A percentile compares a stretch with the other conserved stretches of the same genome.
Conservation (phyloP, 2,329 filamentous ascomycete species). For the Magnaporthiopsis poae region DNA sequence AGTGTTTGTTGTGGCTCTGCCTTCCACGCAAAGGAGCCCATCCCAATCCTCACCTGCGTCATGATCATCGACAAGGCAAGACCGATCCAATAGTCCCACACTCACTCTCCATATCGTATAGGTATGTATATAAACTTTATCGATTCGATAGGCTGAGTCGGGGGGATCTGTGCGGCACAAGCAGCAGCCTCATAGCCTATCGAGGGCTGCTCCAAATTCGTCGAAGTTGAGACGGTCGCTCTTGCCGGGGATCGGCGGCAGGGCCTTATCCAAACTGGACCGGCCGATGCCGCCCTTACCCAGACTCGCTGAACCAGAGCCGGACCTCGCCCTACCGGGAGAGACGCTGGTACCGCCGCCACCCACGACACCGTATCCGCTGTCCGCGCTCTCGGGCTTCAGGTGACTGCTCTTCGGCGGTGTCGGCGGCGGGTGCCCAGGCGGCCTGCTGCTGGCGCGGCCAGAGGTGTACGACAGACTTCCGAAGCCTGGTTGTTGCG, state of each 20-base stretch:
- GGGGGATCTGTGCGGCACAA: background rate
- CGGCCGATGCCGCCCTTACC: conserved; percentile 35
- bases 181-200: background rate
- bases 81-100: too few relatives aligned
- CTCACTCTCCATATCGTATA: background rate
- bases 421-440: conserved; percentile 30
- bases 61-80: background rate
- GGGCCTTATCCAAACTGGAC: conserved; percentile 50
- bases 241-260: conserved; percentile 43
- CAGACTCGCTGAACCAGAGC: conserved; percentile 6
- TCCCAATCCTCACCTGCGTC: background rate
- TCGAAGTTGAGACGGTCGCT: background rate
- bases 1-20: background rate
- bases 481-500: conserved; percentile 20
- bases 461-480: conserved; percentile 22
- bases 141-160: background rate
- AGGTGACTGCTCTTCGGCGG: conserved; percentile 30
- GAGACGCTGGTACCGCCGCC: conserved; percentile 6
- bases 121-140: background rate
- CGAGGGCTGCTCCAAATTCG: background rate
- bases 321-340: conserved; percentile 18
- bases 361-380: conserved; percentile 32
- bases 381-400: conserved; percentile 39
- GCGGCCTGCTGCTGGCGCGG: conserved; percentile 17
- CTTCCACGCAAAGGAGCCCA: too few relatives aligned